phyloP scores from a whole-genome alignment of 805 yeast genomes.

The Hanseniaspora taiwanica region DNA sequence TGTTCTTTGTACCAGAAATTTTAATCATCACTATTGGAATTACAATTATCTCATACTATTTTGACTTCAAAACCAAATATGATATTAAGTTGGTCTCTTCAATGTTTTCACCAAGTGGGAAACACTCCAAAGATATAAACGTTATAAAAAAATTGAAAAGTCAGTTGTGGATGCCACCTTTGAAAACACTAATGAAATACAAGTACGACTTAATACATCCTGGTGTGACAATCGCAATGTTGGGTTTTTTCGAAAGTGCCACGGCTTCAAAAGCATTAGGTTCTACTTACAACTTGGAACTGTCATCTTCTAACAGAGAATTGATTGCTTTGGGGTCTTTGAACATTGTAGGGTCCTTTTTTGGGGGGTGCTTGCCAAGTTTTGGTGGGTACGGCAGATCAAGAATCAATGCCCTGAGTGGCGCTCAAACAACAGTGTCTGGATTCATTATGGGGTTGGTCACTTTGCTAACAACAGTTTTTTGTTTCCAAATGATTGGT shows the following conservation, averaged over 20 bases:
- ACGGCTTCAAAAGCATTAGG: constrained; percentile 86
- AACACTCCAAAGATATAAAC: not conserved
- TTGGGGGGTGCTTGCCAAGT: constrained; percentile 64
- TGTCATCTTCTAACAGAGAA: constrained; percentile 74
- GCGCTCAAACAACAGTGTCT: constrained; percentile 77
- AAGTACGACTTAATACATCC: constrained; percentile 39
- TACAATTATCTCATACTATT: constrained; percentile 36
- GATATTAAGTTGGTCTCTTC: constrained; percentile 34
- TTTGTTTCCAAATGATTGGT: constrained; percentile 46
- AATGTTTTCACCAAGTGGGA: not conserved
- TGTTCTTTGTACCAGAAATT: constrained; percentile 74
- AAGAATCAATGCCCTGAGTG: constrained; percentile 74
- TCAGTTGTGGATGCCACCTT: not conserved
- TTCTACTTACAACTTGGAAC: constrained; percentile 50
- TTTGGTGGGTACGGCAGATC: constrained; percentile 96
- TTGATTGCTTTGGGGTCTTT: constrained; percentile 77
- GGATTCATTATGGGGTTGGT: constrained; percentile 72
- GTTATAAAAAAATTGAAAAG: constrained; percentile 16
- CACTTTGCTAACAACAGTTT: constrained; percentile 47
- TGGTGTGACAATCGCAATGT: constrained; percentile 63
- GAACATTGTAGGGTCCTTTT: constrained; percentile 43
- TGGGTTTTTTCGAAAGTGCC: constrained; percentile 88
- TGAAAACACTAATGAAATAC: not conserved
- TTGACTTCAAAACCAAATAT: constrained; percentile 33
- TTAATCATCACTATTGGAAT: constrained; percentile 55